phyloP scores from a whole-genome alignment of 257 asterid genomes.

The Solanum appendiculatum region DNA sequence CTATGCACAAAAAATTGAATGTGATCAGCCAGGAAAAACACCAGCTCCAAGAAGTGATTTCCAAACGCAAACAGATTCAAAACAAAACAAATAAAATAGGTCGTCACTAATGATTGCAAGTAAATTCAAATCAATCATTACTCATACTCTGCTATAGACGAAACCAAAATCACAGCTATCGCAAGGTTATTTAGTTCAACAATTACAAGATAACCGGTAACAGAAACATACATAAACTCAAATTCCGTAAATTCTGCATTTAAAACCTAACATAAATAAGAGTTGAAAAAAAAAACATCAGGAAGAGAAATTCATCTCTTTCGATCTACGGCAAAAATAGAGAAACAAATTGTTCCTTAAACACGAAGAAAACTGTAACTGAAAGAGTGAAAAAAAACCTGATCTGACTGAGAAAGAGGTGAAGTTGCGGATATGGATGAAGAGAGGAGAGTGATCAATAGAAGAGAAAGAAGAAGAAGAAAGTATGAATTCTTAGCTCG shows the following conservation, averaged over 20 bases:
- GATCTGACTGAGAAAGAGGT: not conserved
- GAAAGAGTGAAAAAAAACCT: not conserved
- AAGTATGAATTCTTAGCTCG: not conserved
- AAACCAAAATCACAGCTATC: not conserved
- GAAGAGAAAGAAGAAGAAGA: not conserved
- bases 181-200: not conserved
- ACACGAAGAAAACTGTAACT: not conserved
- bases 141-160: not conserved
- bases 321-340: not conserved
- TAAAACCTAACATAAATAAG: not conserved
- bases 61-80: not conserved
- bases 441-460: not conserved
- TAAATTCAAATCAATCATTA: not conserved
- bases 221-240: not conserved
- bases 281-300: not conserved
- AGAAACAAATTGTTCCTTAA: not conserved
- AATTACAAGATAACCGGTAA: not conserved
- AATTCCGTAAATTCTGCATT: not conserved
- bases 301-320: not conserved
- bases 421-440: slow-evolving; percentile 1
- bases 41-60: not conserved
- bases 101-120: not conserved
- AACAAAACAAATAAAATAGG: not conserved
- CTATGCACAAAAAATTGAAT: slow-evolving; percentile 24
- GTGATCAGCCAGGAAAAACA: not conserved